Base-by-base conservation (phyloP, 2,329 filamentous ascomycete species). In the Fusarium sp. region DNA sequence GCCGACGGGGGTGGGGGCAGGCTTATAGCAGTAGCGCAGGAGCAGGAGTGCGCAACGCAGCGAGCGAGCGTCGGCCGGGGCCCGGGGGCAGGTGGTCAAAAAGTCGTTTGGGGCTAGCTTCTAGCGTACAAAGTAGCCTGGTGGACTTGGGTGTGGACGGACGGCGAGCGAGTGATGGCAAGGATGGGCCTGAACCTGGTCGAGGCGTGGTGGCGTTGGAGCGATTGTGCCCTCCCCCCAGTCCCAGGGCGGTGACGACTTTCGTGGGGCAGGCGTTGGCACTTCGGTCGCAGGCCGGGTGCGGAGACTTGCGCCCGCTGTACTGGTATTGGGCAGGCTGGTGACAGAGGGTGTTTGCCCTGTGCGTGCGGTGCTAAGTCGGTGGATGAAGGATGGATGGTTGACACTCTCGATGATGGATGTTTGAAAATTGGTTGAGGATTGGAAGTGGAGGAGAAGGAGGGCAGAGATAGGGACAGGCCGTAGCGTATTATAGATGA, bases 191-290 rank as follows among this genome's bases (percentile, higher is more conserved):
- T 77, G 73, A 76, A 65, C 76, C 76, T 68, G 76, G 72, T 71
- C 65, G 71, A 76, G 71, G 75, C 73, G 75, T 74, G 74, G 77
- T 78, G 77, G 77, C 77, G 77, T 76, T 76, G 65, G 69, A 68
- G 67, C 65, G 64, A 71, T 59, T 67, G 63, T 69, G 64, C 64
- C 63, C 64, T 29, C 29, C 73, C 64, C 71, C 71, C 71, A 74
- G 71, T 60, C 71, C 72, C 71, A 74, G 72, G 76, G 72, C 77
- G 77, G 77, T 78, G 77, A 78, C 77, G 77, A 78, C 76, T 70
- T 76, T 78, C 77, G 77, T 78, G 77, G 77, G 74, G 77, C 70
- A 73, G 68, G 63, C 67, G 67, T 65, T 76, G 72, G 67, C 74
- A 71, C 67, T 69, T 72, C 67, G 74, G 70, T 73, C 75, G 65